phyloP scores from a whole-genome alignment of 768 basidiomycete genomes.

The Leucocoprinus leucothites region DNA sequence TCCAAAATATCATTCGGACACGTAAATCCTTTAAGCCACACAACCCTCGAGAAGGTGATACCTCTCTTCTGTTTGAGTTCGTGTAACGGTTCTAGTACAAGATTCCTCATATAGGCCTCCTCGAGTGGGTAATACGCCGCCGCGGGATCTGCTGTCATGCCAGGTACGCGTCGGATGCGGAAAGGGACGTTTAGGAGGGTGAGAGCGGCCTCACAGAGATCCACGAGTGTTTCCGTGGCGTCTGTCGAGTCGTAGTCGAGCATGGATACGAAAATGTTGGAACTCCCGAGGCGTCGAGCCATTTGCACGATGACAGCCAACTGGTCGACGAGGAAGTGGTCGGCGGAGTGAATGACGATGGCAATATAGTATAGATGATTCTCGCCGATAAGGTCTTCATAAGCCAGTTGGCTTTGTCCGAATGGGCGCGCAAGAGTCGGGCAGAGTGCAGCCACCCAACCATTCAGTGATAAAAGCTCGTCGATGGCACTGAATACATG shows the following conservation, averaged over 20 bases:
- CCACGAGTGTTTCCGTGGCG: constrained; percentile 90
- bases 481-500: constrained; percentile 88
- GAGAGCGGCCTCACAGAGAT: constrained; percentile 93
- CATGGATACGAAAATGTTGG: constrained; percentile 96
- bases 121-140: constrained; percentile 95
- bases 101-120: constrained; percentile 91
- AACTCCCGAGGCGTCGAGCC: constrained; percentile 83
- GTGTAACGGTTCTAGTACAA: constrained; percentile 85
- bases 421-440: constrained; percentile 94
- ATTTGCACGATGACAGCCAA: constrained; percentile 97
- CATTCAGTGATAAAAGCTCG: constrained; percentile 91
- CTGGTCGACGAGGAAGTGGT: constrained; percentile 98
- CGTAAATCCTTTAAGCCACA: constrained; percentile 99
- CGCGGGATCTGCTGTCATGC: constrained; percentile 87
- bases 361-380: constrained; percentile 92
- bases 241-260: constrained; percentile 95
- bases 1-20: constrained; percentile 98
- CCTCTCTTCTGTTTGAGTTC: constrained; percentile 76
- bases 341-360: constrained; percentile 94
- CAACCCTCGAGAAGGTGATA: constrained; percentile 84
- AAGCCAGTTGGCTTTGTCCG: constrained; percentile 84
- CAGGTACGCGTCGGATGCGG: constrained; percentile 84
- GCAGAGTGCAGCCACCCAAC: constrained; percentile 96
- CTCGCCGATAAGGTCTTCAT: constrained; percentile 82
- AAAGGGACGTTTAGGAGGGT: constrained; percentile 92